Conservation (phyloP, 176 grass and related monocot species). For the Tillandsia fasciculata region DNA sequence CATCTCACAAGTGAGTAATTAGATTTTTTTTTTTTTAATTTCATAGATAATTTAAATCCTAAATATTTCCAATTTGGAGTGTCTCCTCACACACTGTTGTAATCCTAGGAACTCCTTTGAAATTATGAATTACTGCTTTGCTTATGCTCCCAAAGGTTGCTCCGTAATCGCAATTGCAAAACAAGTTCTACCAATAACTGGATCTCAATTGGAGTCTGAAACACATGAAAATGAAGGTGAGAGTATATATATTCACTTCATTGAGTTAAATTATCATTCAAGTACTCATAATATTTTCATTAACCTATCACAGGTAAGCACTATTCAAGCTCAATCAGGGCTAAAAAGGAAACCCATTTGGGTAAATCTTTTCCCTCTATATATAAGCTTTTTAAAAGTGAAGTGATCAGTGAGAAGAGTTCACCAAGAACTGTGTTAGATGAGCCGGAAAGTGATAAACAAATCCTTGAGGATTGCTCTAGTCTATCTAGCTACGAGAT, state of each 20-base stretch:
- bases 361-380: slow-evolving; percentile 32
- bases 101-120: slow-evolving; percentile 49
- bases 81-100: neutral
- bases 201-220: slow-evolving; percentile 17
- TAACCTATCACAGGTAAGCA: slow-evolving; percentile 21
- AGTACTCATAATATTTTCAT: neutral
- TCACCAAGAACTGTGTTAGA: slow-evolving; percentile 68
- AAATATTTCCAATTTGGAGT: no score
- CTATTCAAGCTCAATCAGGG: slow-evolving; percentile 53
- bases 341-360: slow-evolving; percentile 17
- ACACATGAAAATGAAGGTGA: slow-evolving; percentile 60
- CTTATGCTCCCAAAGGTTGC: slow-evolving; percentile 56
- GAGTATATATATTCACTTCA: slow-evolving; percentile 5
- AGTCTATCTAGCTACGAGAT: slow-evolving; percentile 47
- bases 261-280: neutral
- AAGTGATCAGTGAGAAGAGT: slow-evolving; percentile 40
- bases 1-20: slow-evolving; percentile 34
- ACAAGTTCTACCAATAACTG: slow-evolving; percentile 24
- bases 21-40: neutral
- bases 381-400: slow-evolving; percentile 41
- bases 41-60: no score
- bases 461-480: slow-evolving; percentile 46
- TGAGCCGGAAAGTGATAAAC: slow-evolving; percentile 36
- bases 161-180: slow-evolving; percentile 60
- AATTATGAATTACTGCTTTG: slow-evolving; percentile 65